These are phyloP conservation scores for Calocybe indica DNA, from an alignment of 768 basidiomycete genomes.

Conservation along the genomic window DNA sequence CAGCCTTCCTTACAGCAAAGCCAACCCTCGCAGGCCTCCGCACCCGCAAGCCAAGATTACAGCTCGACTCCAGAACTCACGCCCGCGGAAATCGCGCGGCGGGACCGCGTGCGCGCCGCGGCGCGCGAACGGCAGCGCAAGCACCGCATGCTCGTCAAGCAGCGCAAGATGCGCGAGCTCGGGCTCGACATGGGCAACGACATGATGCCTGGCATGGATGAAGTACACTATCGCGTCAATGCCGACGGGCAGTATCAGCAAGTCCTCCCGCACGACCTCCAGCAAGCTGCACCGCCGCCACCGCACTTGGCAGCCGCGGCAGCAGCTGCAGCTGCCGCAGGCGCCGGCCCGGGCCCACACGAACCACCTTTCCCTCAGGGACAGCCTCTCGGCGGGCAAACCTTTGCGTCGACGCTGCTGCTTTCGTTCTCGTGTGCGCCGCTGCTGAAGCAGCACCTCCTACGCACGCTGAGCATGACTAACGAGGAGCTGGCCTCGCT, in stretches of 20 bases:
- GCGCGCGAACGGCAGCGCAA: slow-evolving; percentile 81
- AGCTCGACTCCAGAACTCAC: slow-evolving; percentile 26
- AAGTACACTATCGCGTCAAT: slow-evolving; percentile 57
- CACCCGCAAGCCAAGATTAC: slow-evolving; percentile 4
- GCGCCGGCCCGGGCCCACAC: slow-evolving; percentile 22
- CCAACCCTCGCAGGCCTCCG: neutral
- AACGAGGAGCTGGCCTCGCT: slow-evolving; percentile 74
- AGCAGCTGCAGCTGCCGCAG: slow-evolving; percentile 33
- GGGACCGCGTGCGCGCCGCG: slow-evolving; percentile 68
- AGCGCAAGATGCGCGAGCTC: slow-evolving; percentile 76
- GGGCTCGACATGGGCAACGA: slow-evolving; percentile 80
- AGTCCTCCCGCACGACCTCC: slow-evolving; percentile 36
- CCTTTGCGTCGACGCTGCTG: slow-evolving; percentile 72
- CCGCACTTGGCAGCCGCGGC: slow-evolving; percentile 28
- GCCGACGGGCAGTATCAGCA: slow-evolving; percentile 40
- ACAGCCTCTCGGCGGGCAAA: slow-evolving; percentile 58
- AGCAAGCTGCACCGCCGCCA: slow-evolving; percentile 16
- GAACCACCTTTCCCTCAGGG: slow-evolving; percentile 64
- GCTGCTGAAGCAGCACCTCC: slow-evolving; percentile 66
- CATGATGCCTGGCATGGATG: slow-evolving; percentile 57
- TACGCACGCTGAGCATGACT: slow-evolving; percentile 68
- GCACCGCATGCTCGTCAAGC: slow-evolving; percentile 73
- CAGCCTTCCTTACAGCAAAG: slow-evolving; percentile 7
- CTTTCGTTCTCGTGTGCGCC: slow-evolving; percentile 74
- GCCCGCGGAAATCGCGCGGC: slow-evolving; percentile 59